Conservation (phyloP, 1,284 basidiomycete species). For the Coniophora puteana region DNA sequence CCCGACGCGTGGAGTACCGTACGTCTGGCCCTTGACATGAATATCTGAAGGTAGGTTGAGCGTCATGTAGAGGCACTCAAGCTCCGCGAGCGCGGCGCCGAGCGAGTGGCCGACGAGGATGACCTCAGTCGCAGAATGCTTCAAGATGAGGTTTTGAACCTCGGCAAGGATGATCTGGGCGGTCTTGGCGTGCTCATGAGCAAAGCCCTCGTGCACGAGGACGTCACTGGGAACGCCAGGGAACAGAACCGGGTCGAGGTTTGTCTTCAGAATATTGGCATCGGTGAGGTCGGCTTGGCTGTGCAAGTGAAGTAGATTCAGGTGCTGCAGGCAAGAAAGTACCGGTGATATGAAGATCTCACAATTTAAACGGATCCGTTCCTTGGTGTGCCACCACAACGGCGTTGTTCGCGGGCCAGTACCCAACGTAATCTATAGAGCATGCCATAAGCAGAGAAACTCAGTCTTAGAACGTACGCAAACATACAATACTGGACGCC, state of each 20-base stretch:
- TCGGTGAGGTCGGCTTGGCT: constrained; percentile 22
- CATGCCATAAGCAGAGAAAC: constrained; percentile 4
- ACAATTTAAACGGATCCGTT: constrained; percentile 15
- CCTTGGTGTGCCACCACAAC: constrained; percentile 19
- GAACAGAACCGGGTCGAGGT: constrained; percentile 30
- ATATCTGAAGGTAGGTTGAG: constrained; percentile 41
- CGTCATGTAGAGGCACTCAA: constrained; percentile 47
- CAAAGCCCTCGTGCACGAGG: constrained; percentile 33
- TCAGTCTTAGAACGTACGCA: constrained; percentile 12
- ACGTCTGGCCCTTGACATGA: constrained; percentile 42
- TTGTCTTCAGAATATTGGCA: constrained; percentile 19
- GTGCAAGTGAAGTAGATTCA: background rate
- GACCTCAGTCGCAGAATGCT: constrained; percentile 32
- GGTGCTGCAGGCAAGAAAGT: too few species aligned
- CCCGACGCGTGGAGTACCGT: constrained; percentile 43
- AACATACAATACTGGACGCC: constrained; percentile 27
- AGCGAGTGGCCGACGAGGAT: constrained; percentile 48
- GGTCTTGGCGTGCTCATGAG: constrained; percentile 29
- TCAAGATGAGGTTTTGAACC: constrained; percentile 31
- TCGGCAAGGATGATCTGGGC: constrained; percentile 35
- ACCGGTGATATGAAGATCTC: constrained; percentile 3
- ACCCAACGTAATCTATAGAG: constrained; percentile 21
- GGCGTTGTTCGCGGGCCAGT: constrained; percentile 11
- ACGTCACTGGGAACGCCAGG: constrained; percentile 28
- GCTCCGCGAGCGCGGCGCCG: constrained; percentile 52